Percentiles rank a stretch among this genome's conserved stretches.
These are phyloP conservation scores for Lachnellula cervina DNA, from an alignment of 2,329 filamentous ascomycete genomes.

Conservation along the genomic window DNA sequence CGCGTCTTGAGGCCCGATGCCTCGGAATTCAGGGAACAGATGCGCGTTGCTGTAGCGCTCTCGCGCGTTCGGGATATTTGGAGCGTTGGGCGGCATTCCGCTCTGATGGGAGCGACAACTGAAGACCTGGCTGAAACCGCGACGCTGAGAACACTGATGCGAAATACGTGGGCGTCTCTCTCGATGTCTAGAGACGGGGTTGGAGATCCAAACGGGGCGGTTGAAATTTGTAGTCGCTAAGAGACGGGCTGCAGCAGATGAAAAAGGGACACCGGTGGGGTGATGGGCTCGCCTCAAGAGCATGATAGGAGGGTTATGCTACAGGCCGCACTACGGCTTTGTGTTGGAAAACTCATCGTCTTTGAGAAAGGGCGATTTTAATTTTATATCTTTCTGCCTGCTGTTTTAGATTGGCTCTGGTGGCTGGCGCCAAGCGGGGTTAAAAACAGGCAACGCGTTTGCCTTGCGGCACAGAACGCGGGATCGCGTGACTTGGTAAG, in stretches of 20 bases:
- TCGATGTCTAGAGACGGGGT: not conserved
- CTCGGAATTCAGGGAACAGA: not conserved
- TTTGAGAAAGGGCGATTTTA: too few relatives aligned
- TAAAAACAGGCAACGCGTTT: too few relatives aligned
- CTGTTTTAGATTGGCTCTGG: too few relatives aligned
- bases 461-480: too few relatives aligned
- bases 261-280: not conserved
- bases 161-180: not conserved
- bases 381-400: too few relatives aligned
- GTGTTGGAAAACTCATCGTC: too few relatives aligned
- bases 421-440: too few relatives aligned
- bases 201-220: not conserved
- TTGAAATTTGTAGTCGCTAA: not conserved
- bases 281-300: not conserved
- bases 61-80: not conserved
- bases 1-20: constrained; percentile 7
- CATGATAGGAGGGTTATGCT: too few relatives aligned
- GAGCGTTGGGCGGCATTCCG: not conserved
- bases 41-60: not conserved
- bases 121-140: not conserved
- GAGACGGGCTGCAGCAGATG: not conserved
- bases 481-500: too few relatives aligned
- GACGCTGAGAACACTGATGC: not conserved
- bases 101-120: not conserved
- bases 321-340: too few relatives aligned